Evolutionary conservation across 2,329 filamentous ascomycete genomes (phyloP), one percentile per base, ranked within the genome.

Genomic region (Talaromyces sp.): DNA sequence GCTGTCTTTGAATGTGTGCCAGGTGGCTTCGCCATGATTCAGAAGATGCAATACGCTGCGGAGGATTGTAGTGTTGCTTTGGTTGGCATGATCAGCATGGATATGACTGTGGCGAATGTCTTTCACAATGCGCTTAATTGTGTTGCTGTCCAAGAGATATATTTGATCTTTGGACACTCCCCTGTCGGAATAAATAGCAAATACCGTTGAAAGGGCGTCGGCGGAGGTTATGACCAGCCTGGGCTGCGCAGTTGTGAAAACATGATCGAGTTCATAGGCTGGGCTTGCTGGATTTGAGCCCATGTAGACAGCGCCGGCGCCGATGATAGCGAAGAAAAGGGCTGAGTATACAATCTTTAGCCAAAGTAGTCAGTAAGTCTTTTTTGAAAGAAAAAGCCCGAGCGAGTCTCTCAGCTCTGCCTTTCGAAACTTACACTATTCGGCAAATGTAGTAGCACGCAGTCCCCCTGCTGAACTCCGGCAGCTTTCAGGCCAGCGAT

Each of bases 261-360:
- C 73, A 63, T 82, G 79, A 19, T 74, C 70, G 14, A 83, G 68
- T 68, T 83, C 80, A 31, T 74, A 63, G 5, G 71, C 67, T 38
- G 76, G 80, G 63, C 78, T 81, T 19, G 74, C 73, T 7, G 78
- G 74, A 64, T 83, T 83, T 14, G 78, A 76, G 21, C 80, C 80
- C 62, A 80, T 79, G 67, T 79, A 81, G 35, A 79, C 70, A 57
- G 77, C 79, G 17, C 77, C 77, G 48, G 77, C 75, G 24, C 77
- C 79, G 64, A 81, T 76, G 58, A 73, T 69, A 43, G 65, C 64
- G 61, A 72, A 74, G 61, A 74, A 74, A 6, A 74, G 65, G 26
- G 73, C 71, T 54, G 72, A 71, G 64, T 74, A 75, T 60, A 74
- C 61, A 63, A 74, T 72, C 72, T 74, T 56, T 14, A 32, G 8